Percentiles rank a stretch among this genome's conserved stretches.
Evolutionary conservation across 495 filamentous ascomycete species (phyloP).

Genomic region (Stereocaulon alpinum): DNA sequence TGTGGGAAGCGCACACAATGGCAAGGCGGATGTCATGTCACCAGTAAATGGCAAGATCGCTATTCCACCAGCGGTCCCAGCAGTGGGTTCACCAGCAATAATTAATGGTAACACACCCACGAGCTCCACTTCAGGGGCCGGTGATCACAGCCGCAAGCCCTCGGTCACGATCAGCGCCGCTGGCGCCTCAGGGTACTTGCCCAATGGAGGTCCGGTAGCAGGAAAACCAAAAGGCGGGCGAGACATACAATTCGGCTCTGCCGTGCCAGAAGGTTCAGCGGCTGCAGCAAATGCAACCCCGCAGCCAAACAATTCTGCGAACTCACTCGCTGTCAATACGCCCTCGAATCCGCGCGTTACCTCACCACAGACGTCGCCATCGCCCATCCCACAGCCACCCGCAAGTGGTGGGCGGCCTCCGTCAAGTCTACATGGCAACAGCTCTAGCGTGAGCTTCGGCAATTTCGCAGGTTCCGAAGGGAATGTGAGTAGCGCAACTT

Average conservation of each 20-base stretch:
- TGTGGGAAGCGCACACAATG: conserved; percentile 64
- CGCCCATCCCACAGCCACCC: conserved; percentile 71
- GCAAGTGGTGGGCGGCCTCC: conserved; percentile 75
- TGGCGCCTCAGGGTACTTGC: conserved; percentile 59
- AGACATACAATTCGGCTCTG: conserved; percentile 69
- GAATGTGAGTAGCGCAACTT: conserved; percentile 48
- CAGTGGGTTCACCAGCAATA: conserved; percentile 39
- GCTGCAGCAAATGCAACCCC: conserved; percentile 52
- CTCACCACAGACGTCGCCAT: conserved; percentile 69
- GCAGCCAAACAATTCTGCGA: conserved; percentile 36
- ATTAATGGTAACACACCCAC: conserved; percentile 53
- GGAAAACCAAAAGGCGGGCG: conserved; percentile 47
- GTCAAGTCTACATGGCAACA: conserved; percentile 54
- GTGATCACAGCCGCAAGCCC: conserved; percentile 69
- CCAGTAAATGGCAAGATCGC: conserved; percentile 73
- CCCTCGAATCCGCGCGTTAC: conserved; percentile 53
- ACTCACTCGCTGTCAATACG: conserved; percentile 58
- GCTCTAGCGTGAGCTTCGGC: conserved; percentile 64
- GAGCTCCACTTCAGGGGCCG: conserved; percentile 41
- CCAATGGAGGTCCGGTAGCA: conserved; percentile 59
- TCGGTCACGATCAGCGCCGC: conserved; percentile 81
- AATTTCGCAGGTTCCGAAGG: conserved; percentile 63
- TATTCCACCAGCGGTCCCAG: conserved; percentile 61
- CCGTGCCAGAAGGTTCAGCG: conserved; percentile 55
- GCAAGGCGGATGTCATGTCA: conserved; percentile 64